Conservation (phyloP, 2,329 filamentous ascomycete species). For the Nothophoma quercina region DNA sequence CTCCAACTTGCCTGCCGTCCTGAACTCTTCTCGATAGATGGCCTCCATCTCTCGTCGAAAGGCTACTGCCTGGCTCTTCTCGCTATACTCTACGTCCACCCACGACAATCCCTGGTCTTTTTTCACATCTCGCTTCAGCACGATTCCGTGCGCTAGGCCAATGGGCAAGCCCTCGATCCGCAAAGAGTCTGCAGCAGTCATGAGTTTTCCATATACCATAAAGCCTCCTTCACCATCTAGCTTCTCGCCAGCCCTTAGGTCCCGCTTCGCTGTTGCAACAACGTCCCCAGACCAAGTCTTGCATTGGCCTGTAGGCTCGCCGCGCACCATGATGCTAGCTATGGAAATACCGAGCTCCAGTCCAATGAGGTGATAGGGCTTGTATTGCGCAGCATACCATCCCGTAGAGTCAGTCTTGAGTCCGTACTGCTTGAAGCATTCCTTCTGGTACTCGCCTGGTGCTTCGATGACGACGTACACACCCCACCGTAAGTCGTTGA, state of each 20-base stretch:
- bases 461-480: slow-evolving; percentile 58
- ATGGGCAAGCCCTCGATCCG: slow-evolving; percentile 54
- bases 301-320: slow-evolving; percentile 56
- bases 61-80: slow-evolving; percentile 49
- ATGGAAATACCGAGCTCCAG: slow-evolving; percentile 56
- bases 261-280: slow-evolving; percentile 57
- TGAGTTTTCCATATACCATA: slow-evolving; percentile 56
- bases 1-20: background rate
- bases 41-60: slow-evolving; percentile 56
- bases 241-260: slow-evolving; percentile 55
- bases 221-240: slow-evolving; percentile 57
- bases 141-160: slow-evolving; percentile 54
- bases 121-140: slow-evolving; percentile 52
- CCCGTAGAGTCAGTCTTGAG: slow-evolving; percentile 54
- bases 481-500: slow-evolving; percentile 54
- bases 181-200: slow-evolving; percentile 52
- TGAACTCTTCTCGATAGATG: slow-evolving; percentile 35
- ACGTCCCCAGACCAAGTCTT: slow-evolving; percentile 56
- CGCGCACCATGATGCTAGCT: slow-evolving; percentile 56
- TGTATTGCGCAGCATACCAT: slow-evolving; percentile 55
- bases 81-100: slow-evolving; percentile 55
- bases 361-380: slow-evolving; percentile 58
- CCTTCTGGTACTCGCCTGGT: slow-evolving; percentile 52
- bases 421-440: slow-evolving; percentile 57
- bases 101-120: slow-evolving; percentile 55